These are phyloP conservation scores for Astrothelium macrocarpum DNA, from an alignment of 495 filamentous ascomycete genomes.

Conservation along the genomic window DNA sequence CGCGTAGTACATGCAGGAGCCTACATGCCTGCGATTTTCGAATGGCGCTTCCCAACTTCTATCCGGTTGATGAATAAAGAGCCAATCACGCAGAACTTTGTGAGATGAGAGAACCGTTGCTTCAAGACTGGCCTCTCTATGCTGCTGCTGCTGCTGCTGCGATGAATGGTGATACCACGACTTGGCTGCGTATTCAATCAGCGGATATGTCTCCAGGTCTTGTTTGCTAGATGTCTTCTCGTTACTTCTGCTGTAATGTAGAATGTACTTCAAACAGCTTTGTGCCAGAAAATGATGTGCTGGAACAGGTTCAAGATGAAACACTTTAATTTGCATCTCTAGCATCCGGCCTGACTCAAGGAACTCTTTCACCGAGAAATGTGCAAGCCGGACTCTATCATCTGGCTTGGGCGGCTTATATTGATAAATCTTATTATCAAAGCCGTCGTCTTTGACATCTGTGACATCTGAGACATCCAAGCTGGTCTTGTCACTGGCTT, in stretches of 20 bases:
- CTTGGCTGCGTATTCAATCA: slow-evolving; percentile 16
- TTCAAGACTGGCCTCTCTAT: slow-evolving; percentile 9
- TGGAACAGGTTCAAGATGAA: slow-evolving; percentile 8
- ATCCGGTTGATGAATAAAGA: slow-evolving; percentile 14
- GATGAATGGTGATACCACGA: slow-evolving; percentile 13
- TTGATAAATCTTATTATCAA: no score
- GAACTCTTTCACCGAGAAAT: slow-evolving; percentile 27
- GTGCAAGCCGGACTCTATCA: slow-evolving; percentile 16
- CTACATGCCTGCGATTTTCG: background rate
- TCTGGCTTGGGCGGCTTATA: background rate
- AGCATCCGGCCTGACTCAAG: slow-evolving; percentile 17
- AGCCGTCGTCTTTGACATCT: background rate
- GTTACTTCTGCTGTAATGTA: slow-evolving; percentile 9
- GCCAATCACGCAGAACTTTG: slow-evolving; percentile 9
- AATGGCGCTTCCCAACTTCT: slow-evolving; percentile 1
- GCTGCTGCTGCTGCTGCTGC: slow-evolving; percentile 10
- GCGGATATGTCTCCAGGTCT: slow-evolving; percentile 14
- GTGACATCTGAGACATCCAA: slow-evolving; percentile 1
- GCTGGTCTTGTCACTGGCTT: background rate
- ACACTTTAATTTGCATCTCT: slow-evolving; percentile 6
- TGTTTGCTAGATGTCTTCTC: slow-evolving; percentile 8
- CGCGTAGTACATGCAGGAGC: slow-evolving; percentile 19
- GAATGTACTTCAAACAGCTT: slow-evolving; percentile 19
- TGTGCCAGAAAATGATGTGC: slow-evolving; percentile 14
- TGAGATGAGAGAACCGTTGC: slow-evolving; percentile 5